phyloP scores from a whole-genome alignment of 768 basidiomycete genomes.

The Punctularia strigosozonata region DNA sequence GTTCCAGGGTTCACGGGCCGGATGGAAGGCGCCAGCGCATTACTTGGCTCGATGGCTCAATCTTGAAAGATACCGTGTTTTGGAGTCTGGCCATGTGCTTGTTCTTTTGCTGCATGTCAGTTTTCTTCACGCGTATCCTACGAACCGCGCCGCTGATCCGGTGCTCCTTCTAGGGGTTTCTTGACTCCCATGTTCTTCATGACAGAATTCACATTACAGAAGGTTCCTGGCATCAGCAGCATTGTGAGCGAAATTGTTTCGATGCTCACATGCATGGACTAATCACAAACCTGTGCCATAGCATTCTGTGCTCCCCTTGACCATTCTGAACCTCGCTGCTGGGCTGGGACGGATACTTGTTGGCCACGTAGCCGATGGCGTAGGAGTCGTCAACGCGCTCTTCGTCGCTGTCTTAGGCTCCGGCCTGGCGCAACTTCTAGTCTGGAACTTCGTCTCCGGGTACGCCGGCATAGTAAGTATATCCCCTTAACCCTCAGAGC shows the following conservation, averaged over 20 bases:
- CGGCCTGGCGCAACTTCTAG: slow-evolving; percentile 10
- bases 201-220: slow-evolving; percentile 7
- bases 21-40: slow-evolving; percentile 9
- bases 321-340: slow-evolving; percentile 10
- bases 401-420: slow-evolving; percentile 9
- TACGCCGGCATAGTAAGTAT: slow-evolving; percentile 13
- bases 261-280: neutral
- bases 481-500: neutral
- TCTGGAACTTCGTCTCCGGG: slow-evolving; percentile 11
- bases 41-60: slow-evolving; percentile 11
- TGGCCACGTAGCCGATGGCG: slow-evolving; percentile 10
- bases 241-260: slow-evolving; percentile 6
- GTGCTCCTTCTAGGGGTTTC: slow-evolving; percentile 6
- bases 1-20: no score
- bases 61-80: slow-evolving; percentile 12
- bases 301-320: slow-evolving; percentile 8
- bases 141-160: no score
- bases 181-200: slow-evolving; percentile 11
- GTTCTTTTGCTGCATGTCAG: no score
- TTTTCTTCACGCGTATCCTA: no score
- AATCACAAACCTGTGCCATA: neutral
- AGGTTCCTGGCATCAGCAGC: slow-evolving; percentile 4
- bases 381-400: slow-evolving; percentile 12
- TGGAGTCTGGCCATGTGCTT: slow-evolving; percentile 12
- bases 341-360: slow-evolving; percentile 11